Evolutionary conservation across 2,329 filamentous ascomycete genomes (phyloP), one percentile per base, ranked within the genome.

Genomic region (Aspergillus latus): DNA sequence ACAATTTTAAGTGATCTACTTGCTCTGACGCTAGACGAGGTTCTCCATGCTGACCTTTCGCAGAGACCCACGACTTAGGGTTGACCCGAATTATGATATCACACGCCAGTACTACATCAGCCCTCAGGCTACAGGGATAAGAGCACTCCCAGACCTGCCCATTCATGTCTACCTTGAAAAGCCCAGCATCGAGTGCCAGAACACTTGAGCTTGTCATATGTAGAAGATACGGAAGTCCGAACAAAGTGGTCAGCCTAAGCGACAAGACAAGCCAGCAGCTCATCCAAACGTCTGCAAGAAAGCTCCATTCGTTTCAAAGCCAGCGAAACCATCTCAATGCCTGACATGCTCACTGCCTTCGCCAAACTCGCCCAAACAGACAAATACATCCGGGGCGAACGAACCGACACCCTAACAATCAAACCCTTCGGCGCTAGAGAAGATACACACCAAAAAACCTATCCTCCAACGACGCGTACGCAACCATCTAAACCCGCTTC

Each of bases 281-380:
- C 2, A 84, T 95, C 13, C 79, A 83, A 78, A 85, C n/a, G 81
- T 96, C n/a, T 84, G 89, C 34, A 79, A 0, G 83, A 91, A 58
- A 85, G 92, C 16, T 85, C 89, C 0, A 77, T 80, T 2, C 78
- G 99, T 0, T 97, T 96, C 74, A 87, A 87, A 54, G 84, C 95
- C 40, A 94, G 90, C 63, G 93, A 97, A 70, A 87, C 89, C 10
- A 84, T 97, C 61, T 90, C 89, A 1, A 82, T 96, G 66, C 78
- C 97, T 1, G 94, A 99, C 71, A 93, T 96, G 88, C 79, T 95
- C 29, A 76, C 85, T 1, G 83, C 88, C 0, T 95, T 96, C 69
- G 87, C 84, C 0, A 86, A 96, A 21, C 73, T 92, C 1, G 86
- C 87, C 11, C 90, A 86, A 0, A 83, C 82, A 13, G 74, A 82